These are phyloP conservation scores for Aphanocladium album DNA, from an alignment of 2,329 filamentous ascomycete genomes.

Conservation along the genomic window DNA sequence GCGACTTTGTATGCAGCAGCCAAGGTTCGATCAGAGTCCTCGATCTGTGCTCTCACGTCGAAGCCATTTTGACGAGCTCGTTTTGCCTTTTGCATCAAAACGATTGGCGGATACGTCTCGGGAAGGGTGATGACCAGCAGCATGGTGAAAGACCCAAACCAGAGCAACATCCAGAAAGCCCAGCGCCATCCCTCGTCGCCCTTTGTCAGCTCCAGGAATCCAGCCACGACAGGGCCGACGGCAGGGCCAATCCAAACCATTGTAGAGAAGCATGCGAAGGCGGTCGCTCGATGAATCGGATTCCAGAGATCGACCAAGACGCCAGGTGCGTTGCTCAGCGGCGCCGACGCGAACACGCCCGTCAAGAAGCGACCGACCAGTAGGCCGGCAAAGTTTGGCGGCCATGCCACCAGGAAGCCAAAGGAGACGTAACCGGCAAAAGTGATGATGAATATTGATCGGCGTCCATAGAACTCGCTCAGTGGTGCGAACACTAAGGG, in stretches of 20 bases:
- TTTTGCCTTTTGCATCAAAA: slow-evolving; percentile 49
- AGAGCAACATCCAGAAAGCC: slow-evolving; percentile 45
- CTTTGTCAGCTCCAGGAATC: slow-evolving; percentile 52
- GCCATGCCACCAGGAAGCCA: slow-evolving; percentile 50
- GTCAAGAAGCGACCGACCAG: slow-evolving; percentile 51
- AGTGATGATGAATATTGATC: slow-evolving; percentile 47
- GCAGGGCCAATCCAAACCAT: slow-evolving; percentile 51
- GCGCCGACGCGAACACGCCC: slow-evolving; percentile 50
- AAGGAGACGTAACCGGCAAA: slow-evolving; percentile 46
- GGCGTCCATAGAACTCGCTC: slow-evolving; percentile 51
- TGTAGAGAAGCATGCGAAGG: slow-evolving; percentile 48
- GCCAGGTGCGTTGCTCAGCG: slow-evolving; percentile 44
- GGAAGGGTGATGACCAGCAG: slow-evolving; percentile 53
- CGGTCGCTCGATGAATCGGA: slow-evolving; percentile 45
- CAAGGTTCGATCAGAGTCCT: slow-evolving; percentile 39
- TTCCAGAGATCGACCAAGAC: slow-evolving; percentile 51
- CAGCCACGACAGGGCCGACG: slow-evolving; percentile 48
- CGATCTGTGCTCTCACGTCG: slow-evolving; percentile 43
- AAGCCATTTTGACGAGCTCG: slow-evolving; percentile 46
- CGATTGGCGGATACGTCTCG: slow-evolving; percentile 47
- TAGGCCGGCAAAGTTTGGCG: slow-evolving; percentile 47
- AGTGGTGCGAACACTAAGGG: slow-evolving; percentile 55
- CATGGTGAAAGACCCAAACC: slow-evolving; percentile 34
- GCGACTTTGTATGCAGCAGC: slow-evolving; percentile 44
- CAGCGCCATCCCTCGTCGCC: slow-evolving; percentile 49